phyloP scores from a whole-genome alignment of 1,139 yeast species.

The Saccharomyces pastorianus region DNA sequence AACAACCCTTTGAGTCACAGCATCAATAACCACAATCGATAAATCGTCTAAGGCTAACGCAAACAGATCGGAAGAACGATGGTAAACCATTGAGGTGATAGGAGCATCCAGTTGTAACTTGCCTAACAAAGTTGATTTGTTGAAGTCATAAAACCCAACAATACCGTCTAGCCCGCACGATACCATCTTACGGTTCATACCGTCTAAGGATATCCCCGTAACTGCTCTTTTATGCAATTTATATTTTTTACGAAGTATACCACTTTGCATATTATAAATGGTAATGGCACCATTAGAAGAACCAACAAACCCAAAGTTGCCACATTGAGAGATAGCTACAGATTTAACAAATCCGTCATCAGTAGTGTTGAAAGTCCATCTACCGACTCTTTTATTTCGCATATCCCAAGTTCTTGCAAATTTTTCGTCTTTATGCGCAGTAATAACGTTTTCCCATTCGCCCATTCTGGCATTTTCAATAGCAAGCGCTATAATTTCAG shows the following conservation, averaged over 20 bases:
- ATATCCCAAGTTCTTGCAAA: constrained; percentile 93
- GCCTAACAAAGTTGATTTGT: constrained; percentile 60
- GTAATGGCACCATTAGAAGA: constrained; percentile 84
- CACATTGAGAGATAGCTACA: constrained; percentile 82
- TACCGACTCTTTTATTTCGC: constrained; percentile 73
- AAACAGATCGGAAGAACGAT: constrained; percentile 71
- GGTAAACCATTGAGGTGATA: constrained; percentile 67
- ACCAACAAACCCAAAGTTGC: constrained; percentile 92
- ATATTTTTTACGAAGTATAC: constrained; percentile 57
- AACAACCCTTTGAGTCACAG: constrained; percentile 70
- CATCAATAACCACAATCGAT: constrained; percentile 75
- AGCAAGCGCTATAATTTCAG: constrained; percentile 67
- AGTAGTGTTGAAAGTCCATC: constrained; percentile 56
- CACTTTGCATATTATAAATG: constrained; percentile 86
- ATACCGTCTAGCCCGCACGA: constrained; percentile 84
- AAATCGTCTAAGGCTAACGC: constrained; percentile 85
- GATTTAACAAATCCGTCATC: constrained; percentile 79
- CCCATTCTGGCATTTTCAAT: constrained; percentile 73
- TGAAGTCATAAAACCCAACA: constrained; percentile 81
- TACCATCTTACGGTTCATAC: constrained; percentile 81
- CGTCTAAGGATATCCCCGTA: constrained; percentile 84
- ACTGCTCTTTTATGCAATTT: constrained; percentile 70
- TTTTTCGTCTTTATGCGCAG: constrained; percentile 77
- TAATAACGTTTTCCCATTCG: constrained; percentile 92
- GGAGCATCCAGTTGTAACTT: constrained; percentile 67